A percentile compares a stretch with the other conserved stretches of the same genome.
phyloP scores from a whole-genome alignment of 345 rosid species.

The Sonneratia caseolaris region DNA sequence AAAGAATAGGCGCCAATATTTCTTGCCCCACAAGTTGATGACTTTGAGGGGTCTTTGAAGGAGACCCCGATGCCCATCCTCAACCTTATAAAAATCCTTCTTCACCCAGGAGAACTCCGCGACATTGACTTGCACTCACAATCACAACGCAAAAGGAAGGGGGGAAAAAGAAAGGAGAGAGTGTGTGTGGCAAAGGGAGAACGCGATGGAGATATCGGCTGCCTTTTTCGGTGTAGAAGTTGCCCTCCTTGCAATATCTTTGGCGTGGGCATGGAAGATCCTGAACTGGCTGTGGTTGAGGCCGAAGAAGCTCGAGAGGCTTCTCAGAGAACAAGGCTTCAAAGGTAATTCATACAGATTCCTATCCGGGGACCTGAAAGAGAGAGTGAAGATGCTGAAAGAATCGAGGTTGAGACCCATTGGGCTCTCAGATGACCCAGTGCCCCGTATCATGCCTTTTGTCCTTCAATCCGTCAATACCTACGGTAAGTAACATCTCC shows the following conservation, averaged over 20 bases:
- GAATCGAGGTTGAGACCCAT: constrained; percentile 4
- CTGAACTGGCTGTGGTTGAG: constrained; percentile 11
- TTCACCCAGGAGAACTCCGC: no score
- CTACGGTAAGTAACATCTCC: neutral
- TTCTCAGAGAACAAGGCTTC: constrained; percentile 9
- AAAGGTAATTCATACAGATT: constrained; percentile 7
- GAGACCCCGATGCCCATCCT: neutral
- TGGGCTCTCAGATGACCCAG: constrained; percentile 3
- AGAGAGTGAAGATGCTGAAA: neutral
- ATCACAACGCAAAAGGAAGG: neutral
- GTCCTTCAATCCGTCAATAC: neutral
- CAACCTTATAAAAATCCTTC: neutral
- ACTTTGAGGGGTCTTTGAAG: neutral
- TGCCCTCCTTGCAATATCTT: neutral
- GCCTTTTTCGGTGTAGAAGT: neutral
- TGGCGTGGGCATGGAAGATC: neutral
- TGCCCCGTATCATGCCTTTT: neutral
- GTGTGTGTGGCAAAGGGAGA: neutral
- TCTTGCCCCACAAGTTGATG: no score
- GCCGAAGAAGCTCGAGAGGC: constrained; percentile 11
- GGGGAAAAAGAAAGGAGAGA: neutral
- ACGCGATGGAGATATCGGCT: neutral
- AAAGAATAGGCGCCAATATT: no score
- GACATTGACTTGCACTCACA: neutral
- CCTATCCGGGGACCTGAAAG: constrained; percentile 5